phyloP scores from a whole-genome alignment of 2,329 filamentous ascomycete genomes.

The Aspergillus spinulosporus region DNA sequence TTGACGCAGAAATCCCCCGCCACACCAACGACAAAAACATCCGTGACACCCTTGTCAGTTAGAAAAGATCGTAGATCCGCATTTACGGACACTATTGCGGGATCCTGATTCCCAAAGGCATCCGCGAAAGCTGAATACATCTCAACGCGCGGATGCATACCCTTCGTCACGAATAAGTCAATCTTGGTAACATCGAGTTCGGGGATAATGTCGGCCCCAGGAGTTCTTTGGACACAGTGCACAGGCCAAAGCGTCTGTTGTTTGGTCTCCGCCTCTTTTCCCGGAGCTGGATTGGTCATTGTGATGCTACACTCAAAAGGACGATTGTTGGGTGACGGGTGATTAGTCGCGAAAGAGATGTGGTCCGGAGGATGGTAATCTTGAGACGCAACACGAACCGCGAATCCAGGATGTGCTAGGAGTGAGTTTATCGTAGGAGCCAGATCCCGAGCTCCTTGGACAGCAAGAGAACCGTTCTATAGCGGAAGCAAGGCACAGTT shows the following conservation, averaged over 20 bases:
- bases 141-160: conserved; percentile 70
- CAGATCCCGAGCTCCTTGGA: conserved; percentile 69
- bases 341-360: conserved; percentile 85
- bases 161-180: conserved; percentile 75
- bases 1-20: conserved; percentile 90
- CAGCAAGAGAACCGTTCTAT: conserved; percentile 80
- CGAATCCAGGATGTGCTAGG: conserved; percentile 66
- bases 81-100: conserved; percentile 39
- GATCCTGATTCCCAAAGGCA: conserved; percentile 61
- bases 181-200: conserved; percentile 66
- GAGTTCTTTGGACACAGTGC: conserved; percentile 78
- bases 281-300: conserved; percentile 52
- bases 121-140: conserved; percentile 94
- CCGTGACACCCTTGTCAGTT: conserved; percentile 60
- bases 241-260: conserved; percentile 78
- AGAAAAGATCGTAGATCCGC: conserved; percentile 64
- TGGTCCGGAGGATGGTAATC: conserved; percentile 85
- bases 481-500: not conserved
- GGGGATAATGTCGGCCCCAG: conserved; percentile 70
- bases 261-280: conserved; percentile 63
- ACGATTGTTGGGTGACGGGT: conserved; percentile 60
- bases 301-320: conserved; percentile 67
- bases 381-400: conserved; percentile 77
- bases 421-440: conserved; percentile 72
- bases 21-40: conserved; percentile 83